phyloP scores from a whole-genome alignment of 2,329 filamentous ascomycete genomes.

The Emmonsia crescens region DNA sequence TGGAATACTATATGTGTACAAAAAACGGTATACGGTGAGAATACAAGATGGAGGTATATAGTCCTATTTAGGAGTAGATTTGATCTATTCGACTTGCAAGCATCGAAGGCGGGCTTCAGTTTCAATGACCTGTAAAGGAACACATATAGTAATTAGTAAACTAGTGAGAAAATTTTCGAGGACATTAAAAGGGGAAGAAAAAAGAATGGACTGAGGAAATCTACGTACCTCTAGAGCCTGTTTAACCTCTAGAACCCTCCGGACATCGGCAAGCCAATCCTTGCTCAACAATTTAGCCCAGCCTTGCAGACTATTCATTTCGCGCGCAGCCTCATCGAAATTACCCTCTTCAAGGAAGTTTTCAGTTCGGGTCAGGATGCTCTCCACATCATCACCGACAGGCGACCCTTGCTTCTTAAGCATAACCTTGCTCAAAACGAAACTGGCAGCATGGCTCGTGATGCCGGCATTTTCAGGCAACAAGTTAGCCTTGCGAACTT shows the following conservation, averaged over 20 bases:
- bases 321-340: conserved; percentile 77
- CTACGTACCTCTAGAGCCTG: conserved; percentile 84
- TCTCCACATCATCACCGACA: conserved; percentile 82
- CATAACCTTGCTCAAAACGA: conserved; percentile 82
- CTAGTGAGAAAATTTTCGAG: not conserved
- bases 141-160: conserved; percentile 7
- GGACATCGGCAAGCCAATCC: conserved; percentile 86
- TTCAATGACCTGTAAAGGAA: conserved; percentile 58
- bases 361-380: conserved; percentile 80
- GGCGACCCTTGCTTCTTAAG: conserved; percentile 89
- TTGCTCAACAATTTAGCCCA: conserved; percentile 93
- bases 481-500: conserved; percentile 89
- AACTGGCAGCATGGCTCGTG: conserved; percentile 83
- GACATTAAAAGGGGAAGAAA: not conserved
- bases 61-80: conserved; percentile 5
- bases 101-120: conserved; percentile 84
- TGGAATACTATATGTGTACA: conserved; percentile 28
- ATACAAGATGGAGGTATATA: not conserved
- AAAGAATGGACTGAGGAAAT: not conserved
- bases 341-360: conserved; percentile 86
- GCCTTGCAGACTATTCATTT: conserved; percentile 85
- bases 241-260: conserved; percentile 86
- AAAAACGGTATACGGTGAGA: conserved; percentile 20
- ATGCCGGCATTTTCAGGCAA: conserved; percentile 90
- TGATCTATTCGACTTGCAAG: conserved; percentile 59